phyloP scores from a whole-genome alignment of 2,329 filamentous ascomycete genomes.

The Ascochyta pisi region DNA sequence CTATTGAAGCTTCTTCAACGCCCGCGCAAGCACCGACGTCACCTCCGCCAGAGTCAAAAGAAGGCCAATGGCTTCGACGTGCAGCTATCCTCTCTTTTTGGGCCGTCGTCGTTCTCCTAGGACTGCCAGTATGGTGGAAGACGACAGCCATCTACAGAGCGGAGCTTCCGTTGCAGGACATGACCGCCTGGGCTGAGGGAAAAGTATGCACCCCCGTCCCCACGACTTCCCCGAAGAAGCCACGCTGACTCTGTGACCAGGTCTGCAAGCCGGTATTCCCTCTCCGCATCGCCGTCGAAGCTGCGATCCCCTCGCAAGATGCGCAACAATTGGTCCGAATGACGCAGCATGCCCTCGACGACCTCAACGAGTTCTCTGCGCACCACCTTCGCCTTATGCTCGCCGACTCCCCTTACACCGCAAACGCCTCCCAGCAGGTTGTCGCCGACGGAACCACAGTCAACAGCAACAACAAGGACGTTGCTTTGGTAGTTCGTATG shows the following conservation, averaged over 20 bases:
- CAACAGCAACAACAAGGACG: conserved; percentile 52
- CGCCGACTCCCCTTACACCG: conserved; percentile 45
- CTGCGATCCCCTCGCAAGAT: conserved; percentile 71
- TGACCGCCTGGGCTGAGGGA: conserved; percentile 91
- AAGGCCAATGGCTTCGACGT: conserved; percentile 72
- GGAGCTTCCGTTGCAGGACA: conserved; percentile 78
- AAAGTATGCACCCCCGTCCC: conserved; percentile 62
- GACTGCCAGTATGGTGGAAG: conserved; percentile 93
- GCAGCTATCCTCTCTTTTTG: conserved; percentile 88
- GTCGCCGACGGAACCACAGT: conserved; percentile 36
- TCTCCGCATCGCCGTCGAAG: conserved; percentile 78
- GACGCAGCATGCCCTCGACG: conserved; percentile 87
- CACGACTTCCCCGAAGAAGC: neutral
- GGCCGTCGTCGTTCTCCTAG: conserved; percentile 81
- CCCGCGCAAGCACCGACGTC: conserved; percentile 19
- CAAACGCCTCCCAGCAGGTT: conserved; percentile 42
- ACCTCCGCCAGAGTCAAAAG: conserved; percentile 79
- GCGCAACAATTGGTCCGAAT: conserved; percentile 75
- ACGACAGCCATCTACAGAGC: conserved; percentile 94
- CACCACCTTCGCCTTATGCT: conserved; percentile 80
- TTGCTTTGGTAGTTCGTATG: conserved; percentile 75
- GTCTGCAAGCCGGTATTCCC: conserved; percentile 89
- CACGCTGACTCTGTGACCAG: conserved; percentile 55
- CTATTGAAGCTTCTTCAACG: conserved; percentile 4
- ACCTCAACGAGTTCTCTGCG: conserved; percentile 82